Evolutionary conservation across 257 asterid genomes (phyloP), one percentile per base, ranked within the genome.

Genomic region (Penstemon eatonii): DNA sequence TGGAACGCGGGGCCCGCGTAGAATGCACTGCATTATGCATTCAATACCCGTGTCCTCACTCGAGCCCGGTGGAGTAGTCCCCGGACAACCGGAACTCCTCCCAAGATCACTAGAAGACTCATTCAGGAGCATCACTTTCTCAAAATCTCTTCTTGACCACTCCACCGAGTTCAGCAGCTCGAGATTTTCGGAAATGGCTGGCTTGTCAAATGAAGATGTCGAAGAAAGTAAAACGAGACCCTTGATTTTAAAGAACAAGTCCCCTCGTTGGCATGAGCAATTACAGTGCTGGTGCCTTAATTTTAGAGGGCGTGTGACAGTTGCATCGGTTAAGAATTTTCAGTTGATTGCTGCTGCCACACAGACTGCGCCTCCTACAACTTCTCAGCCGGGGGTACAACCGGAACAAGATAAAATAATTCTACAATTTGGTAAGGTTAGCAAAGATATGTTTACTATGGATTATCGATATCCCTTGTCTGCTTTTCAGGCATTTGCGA

Each of bases 201-300:
- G 73, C 7, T 8, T 58, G 61, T 63, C 78, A 36, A 71, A 64
- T 8, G 83, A 63, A 5, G 87, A 73, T 7, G 79, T 54, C 0
- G 75, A 67, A 3, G 80, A 58, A 0, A 45, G 63, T 7, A 87
- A 85, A 52, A n/a, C 49, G 1, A 68, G 61, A 80, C 95, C 92
- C 1, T 58, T 87, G 76, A 85, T 87, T 66, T 82, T 87, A n/a
- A 81, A 80, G 75, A 87, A 87, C 79, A 87, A 87, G 83, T 46
- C 85, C 3, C 88, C 92, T 1, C 80, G 95, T 1, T 87, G 91
- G 91, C 91, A 87, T 43, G 91, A 87, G 46, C 88, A 87, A 75
- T 55, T 84, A 67, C 86, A 87, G 66, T 83, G 91, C 76, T 87
- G 95, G 95, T 87, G 91, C 78, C 81, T 87, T 18, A 85, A 87